Evolutionary conservation across 352 stramenopile genomes (phyloP), one percentile per base, ranked within the genome.

Genomic region (Globisporangium iwayamae): DNA sequence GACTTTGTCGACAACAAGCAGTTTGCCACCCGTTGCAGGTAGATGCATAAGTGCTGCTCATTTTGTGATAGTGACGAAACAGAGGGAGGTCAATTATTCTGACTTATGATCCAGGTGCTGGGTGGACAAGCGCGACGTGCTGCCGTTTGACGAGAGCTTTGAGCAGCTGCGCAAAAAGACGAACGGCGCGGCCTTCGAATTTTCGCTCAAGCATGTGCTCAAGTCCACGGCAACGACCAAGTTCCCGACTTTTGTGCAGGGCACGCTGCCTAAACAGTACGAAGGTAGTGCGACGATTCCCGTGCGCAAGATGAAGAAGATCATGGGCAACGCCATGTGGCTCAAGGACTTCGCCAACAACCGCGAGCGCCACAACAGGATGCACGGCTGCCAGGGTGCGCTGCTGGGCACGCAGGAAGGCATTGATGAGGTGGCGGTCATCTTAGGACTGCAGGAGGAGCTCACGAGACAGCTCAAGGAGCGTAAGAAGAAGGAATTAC

Each of bases 1-100:
- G 82, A 91, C 41, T 90, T 89, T 39, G 56, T 89, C 11, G 82
- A 91, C 64, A 71, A 63, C 47, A 66, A 60, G n/a, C 67, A 56
- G 22, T 87, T 81, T 69, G 62, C 34, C 20, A 74, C 67, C 48
- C 73, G 71, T 30, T 81, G 68, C 56, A 71, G 75, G 80, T 83
- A 54, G 51, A 66, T 63, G 60, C 3, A 28, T 28, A 28, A 28
- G 25, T 46, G 14, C n/a, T 55, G 34, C 14, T n/a, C 39, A 36
- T 30, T 13, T 11, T 6, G 4, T 51, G 53, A 30, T 59, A 46
- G 11, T 45, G 18, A 22, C 43, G 53, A 48, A 30, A 28, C 2
- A 47, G n/a, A 39, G 34, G 48, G 14, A 13, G 5, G 22, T 39
- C 13, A 53, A 20, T 39, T 0, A 43, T 43, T 48, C n/a, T 48